These are phyloP conservation scores for Tylopilus sp. DNA, from an alignment of 768 basidiomycete genomes.

Conservation along the genomic window DNA sequence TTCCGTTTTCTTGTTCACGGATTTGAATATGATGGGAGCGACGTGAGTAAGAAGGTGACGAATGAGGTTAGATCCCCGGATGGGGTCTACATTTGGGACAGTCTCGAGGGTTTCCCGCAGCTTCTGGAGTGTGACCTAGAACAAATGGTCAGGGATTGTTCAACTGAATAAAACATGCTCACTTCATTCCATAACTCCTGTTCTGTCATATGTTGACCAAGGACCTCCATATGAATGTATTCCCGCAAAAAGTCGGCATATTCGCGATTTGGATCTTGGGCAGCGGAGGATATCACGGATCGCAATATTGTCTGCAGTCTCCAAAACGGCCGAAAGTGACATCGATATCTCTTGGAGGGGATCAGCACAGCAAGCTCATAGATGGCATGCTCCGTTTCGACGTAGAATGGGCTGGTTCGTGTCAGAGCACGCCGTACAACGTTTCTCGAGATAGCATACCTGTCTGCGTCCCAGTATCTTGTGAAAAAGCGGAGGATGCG, in stretches of 20 bases:
- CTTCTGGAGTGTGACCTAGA: conserved; percentile 16
- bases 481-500: conserved; percentile 46
- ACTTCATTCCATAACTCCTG: conserved; percentile 29
- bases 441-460: conserved; percentile 40
- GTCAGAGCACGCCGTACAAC: background rate
- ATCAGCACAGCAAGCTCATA: conserved; percentile 45
- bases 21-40: conserved; percentile 14
- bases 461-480: conserved; percentile 46
- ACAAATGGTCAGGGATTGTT: background rate
- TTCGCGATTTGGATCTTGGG: conserved; percentile 23
- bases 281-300: conserved; percentile 35
- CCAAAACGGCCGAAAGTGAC: conserved; percentile 46
- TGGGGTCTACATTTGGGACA: conserved; percentile 16
- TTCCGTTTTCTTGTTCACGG: conserved; percentile 1
- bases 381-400: conserved; percentile 63
- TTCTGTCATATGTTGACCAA: conserved; percentile 17
- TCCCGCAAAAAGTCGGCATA: conserved; percentile 35
- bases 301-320: conserved; percentile 50
- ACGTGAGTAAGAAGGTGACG: conserved; percentile 13
- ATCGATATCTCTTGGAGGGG: conserved; percentile 45
- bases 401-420: conserved; percentile 51
- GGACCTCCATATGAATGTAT: conserved; percentile 24
- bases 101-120: conserved; percentile 22
- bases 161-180: background rate
- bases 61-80: conserved; percentile 22